These are phyloP conservation scores for Kickxella alabastrina DNA, from an alignment of 192 early-diverging fungal genomes.

Conservation along the genomic window DNA sequence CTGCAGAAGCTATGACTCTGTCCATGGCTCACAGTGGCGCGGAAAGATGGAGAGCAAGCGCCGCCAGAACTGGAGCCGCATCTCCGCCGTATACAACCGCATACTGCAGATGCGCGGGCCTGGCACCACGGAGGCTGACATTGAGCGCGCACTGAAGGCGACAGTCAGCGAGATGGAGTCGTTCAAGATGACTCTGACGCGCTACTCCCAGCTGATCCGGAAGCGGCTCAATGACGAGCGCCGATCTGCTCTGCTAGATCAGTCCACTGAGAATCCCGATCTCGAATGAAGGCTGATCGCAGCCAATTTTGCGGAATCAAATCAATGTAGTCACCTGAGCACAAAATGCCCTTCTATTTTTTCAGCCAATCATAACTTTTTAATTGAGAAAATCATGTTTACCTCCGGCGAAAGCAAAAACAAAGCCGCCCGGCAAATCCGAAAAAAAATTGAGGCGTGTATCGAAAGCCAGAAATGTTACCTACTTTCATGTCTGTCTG, in stretches of 20 bases:
- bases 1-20: slow-evolving; percentile 14
- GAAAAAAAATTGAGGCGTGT: background rate
- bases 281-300: too few species aligned
- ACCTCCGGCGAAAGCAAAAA: slow-evolving; percentile 1
- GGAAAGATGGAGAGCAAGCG: slow-evolving; percentile 42
- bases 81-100: slow-evolving; percentile 33
- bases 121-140: slow-evolving; percentile 1
- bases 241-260: too few species aligned
- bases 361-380: background rate
- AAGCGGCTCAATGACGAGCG: slow-evolving; percentile 34
- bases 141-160: slow-evolving; percentile 26
- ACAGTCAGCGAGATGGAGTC: slow-evolving; percentile 21
- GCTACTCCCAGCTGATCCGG: slow-evolving; percentile 34
- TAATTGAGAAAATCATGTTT: background rate
- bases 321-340: background rate
- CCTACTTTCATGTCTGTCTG: background rate
- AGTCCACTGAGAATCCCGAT: too few species aligned
- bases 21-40: slow-evolving; percentile 31
- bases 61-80: slow-evolving; percentile 46
- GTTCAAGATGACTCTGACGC: slow-evolving; percentile 19
- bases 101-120: slow-evolving; percentile 33
- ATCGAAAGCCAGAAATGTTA: too few species aligned
- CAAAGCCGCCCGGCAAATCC: slow-evolving; percentile 4
- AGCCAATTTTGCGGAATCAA: too few species aligned
- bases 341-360: too few species aligned